Base-by-base conservation (phyloP, 2,329 filamentous ascomycete species). In the Fusarium mangiferae region DNA sequence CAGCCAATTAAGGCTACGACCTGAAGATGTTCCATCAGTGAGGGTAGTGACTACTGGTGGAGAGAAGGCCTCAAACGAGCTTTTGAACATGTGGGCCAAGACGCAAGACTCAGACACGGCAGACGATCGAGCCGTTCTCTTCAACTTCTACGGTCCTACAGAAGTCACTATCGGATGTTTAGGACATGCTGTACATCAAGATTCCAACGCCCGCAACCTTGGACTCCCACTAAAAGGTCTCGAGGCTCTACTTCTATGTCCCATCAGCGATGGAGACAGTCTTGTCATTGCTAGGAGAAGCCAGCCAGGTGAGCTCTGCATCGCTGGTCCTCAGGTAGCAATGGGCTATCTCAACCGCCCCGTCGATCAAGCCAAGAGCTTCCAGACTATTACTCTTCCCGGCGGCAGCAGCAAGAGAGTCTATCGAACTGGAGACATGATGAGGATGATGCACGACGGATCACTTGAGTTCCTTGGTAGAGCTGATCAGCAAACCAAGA, bases 401-500 rank as follows among this genome's bases (percentile, higher is more conserved):
- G 45, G 26, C 0, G 65, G 59, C 8, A 41, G 2, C 0, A 63
- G 26, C 1, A 58, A 35, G 26, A 70, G 64, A 14, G 22, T 72
- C 18, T 72, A 72, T 20, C 49, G 59, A 28, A 72, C 70, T 5
- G 69, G 70, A 1, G 70, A 72, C 22, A 73, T 72, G 58, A 72
- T 72, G 70, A 59, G 70, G 14, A 72, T 72, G 70, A 72, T 72
- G 69, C 28, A 70, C 1, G 69, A 73, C 0, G 70, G 70, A 0
- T 36, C 70, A 1, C 49, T 73, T 1, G 70, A 72, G 55, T 72
- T 72, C 6, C 15, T 72, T 10, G 70, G 70, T 0, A 61, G 69
- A 17, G 41, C 54, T 1, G 70, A 72, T 24, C 69, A 73, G 5
- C 69, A 72, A 26, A 63, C 70, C 22, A 72, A 72, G 45, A 72